These are phyloP conservation scores for Zymoseptoria ardabiliae DNA, from an alignment of 2,329 filamentous ascomycete genomes.

Conservation along the genomic window DNA sequence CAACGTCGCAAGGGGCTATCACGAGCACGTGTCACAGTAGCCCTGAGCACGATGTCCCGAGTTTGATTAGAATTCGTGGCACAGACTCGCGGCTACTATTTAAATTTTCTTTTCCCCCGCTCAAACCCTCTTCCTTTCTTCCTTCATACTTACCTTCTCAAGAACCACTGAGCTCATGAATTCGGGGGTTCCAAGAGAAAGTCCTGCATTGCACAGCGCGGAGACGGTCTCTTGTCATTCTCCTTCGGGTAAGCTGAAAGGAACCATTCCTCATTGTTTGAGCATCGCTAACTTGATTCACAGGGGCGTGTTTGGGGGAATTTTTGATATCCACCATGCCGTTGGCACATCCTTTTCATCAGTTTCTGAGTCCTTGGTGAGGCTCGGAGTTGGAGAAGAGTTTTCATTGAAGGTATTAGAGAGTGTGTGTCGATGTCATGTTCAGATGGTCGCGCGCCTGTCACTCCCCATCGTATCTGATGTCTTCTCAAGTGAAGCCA, in stretches of 20 bases:
- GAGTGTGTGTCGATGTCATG: not conserved
- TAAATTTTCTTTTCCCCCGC: no score
- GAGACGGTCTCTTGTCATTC: constrained; percentile 16
- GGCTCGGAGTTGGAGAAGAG: not conserved
- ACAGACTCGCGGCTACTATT: not conserved
- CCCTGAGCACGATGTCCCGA: not conserved
- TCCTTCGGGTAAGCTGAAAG: constrained; percentile 19
- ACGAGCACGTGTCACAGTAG: not conserved
- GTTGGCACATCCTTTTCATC: constrained; percentile 2
- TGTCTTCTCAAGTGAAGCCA: not conserved
- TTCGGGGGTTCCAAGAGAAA: constrained; percentile 21
- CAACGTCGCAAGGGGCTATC: not conserved
- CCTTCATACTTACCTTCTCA: constrained; percentile 25
- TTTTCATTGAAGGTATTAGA: not conserved
- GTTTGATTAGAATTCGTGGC: not conserved
- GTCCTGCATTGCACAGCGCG: constrained; percentile 33
- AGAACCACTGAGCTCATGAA: constrained; percentile 25
- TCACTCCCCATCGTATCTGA: not conserved
- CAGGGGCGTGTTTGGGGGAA: constrained; percentile 23
- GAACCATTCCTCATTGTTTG: no score
- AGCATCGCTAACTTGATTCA: no score
- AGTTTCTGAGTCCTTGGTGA: not conserved
- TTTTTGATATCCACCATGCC: constrained; percentile 14
- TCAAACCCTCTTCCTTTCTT: not conserved
- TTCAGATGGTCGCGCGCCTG: not conserved